These are phyloP conservation scores for Pulveroboletus frians DNA, from an alignment of 768 basidiomycete genomes.

Conservation along the genomic window DNA sequence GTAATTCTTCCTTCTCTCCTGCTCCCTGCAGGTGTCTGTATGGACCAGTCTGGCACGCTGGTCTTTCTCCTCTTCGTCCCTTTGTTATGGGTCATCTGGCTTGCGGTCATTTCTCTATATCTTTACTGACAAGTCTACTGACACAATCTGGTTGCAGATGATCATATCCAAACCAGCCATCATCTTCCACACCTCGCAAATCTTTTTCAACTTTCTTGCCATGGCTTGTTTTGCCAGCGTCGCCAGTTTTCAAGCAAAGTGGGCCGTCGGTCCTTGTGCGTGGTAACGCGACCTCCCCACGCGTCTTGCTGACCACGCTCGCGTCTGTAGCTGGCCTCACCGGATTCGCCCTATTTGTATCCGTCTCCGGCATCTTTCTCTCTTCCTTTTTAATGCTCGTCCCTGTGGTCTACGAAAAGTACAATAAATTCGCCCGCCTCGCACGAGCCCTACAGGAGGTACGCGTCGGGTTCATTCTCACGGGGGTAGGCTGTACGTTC, in stretches of 20 bases:
- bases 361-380: slow-evolving; percentile 67
- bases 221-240: slow-evolving; percentile 91
- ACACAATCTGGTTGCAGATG: slow-evolving; percentile 49
- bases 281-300: slow-evolving; percentile 13
- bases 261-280: slow-evolving; percentile 81
- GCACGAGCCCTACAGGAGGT: slow-evolving; percentile 79
- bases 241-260: slow-evolving; percentile 83
- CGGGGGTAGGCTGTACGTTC: slow-evolving; percentile 58
- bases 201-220: slow-evolving; percentile 90
- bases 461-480: slow-evolving; percentile 80
- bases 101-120: slow-evolving; percentile 55
- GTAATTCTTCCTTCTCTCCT: slow-evolving; percentile 27
- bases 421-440: slow-evolving; percentile 71
- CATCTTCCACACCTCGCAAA: slow-evolving; percentile 69
- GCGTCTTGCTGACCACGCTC: slow-evolving; percentile 10
- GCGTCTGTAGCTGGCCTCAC: slow-evolving; percentile 67
- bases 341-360: slow-evolving; percentile 80
- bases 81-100: slow-evolving; percentile 59
- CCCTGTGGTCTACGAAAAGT: slow-evolving; percentile 80
- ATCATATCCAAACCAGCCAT: slow-evolving; percentile 82
- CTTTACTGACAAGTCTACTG: slow-evolving; percentile 4
- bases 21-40: slow-evolving; percentile 30
- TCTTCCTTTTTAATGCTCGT: slow-evolving; percentile 69
- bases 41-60: slow-evolving; percentile 44
- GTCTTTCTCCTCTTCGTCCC: slow-evolving; percentile 63